Evolutionary conservation across 2,329 filamentous ascomycete species (phyloP), one percentile per base, ranked within the genome.

Genomic region (Fusarium sp.): DNA sequence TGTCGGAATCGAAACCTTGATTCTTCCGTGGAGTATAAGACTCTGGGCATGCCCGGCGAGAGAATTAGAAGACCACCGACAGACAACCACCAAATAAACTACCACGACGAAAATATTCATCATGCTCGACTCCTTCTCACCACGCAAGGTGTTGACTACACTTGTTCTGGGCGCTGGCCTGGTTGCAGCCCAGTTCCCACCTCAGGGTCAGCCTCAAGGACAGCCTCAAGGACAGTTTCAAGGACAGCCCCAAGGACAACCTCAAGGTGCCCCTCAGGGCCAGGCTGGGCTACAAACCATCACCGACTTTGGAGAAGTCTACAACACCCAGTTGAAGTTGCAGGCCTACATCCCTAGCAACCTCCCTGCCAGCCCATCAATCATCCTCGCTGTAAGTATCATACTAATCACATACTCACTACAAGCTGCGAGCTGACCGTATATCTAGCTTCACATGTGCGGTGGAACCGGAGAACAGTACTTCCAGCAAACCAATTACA

Each of bases 341-440:
- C 56, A 62, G 25, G 59, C 45, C 1, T 62, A 62, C 6, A 61
- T 62, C 3, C 59, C 59, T 4, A 28, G 14, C 21, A 61, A 61
- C 9, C 59, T 53, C 0, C 59, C 59, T 34, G 9, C 59, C 1
- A 62, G 25, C 30, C 56, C 59, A 28, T 31, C 56, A 28, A 41
- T 62, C 2, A 14, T 62, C n/a, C 56, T 62, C 9, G 56, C 59
- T 6, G 56, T 62, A 7, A 61, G 56, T 58, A 13, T 4, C 10
- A 43, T 21, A 21, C 13, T 1, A 3, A 11, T 18, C 2, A 9
- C 6, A 18, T 7, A 2, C 9, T 1, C 18, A 9, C 4, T 3
- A 9, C 3, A 9, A 10, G 4, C 1, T 4, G 4, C 16, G 1
- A 26, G 1, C 55, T 62, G 4, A 62, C 30, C 5, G 2, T 4